A percentile compares a stretch with the other conserved stretches of the same genome.
phyloP scores from a whole-genome alignment of 768 basidiomycete genomes.

The Boletales sp. region DNA sequence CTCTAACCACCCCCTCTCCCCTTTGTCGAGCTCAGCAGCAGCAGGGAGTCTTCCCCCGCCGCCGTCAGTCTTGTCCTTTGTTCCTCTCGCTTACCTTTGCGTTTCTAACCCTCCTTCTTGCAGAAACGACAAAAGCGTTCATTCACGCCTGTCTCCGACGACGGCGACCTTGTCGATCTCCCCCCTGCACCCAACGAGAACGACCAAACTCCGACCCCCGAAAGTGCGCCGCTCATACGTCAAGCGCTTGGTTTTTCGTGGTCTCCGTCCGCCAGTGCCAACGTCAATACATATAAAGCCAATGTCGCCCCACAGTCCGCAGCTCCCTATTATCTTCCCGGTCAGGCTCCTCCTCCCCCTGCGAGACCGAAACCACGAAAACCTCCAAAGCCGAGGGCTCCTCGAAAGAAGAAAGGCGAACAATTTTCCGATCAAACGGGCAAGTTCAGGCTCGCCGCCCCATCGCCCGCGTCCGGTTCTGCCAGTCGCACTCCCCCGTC shows the following conservation, averaged over 20 bases:
- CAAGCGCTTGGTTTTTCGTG: slow-evolving; percentile 55
- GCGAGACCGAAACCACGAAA: slow-evolving; percentile 17
- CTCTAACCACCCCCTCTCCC: background rate
- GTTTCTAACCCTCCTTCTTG: background rate
- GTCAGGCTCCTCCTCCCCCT: slow-evolving; percentile 36
- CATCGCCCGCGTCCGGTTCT: slow-evolving; percentile 29
- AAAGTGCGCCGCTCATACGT: slow-evolving; percentile 48
- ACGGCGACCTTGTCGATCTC: slow-evolving; percentile 34
- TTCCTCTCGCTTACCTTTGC: background rate
- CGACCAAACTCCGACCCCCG: slow-evolving; percentile 44
- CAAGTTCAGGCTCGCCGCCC: slow-evolving; percentile 43
- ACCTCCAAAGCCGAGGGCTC: slow-evolving; percentile 22
- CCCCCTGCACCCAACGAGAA: slow-evolving; percentile 36
- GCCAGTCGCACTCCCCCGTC: slow-evolving; percentile 34
- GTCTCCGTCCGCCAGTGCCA: slow-evolving; percentile 24
- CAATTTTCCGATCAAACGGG: slow-evolving; percentile 45
- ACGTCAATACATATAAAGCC: slow-evolving; percentile 30
- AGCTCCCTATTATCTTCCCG: slow-evolving; percentile 47
- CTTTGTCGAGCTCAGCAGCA: slow-evolving; percentile 41
- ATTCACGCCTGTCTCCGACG: slow-evolving; percentile 52
- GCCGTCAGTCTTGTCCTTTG: slow-evolving; percentile 31
- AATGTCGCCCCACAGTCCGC: slow-evolving; percentile 17
- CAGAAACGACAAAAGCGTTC: slow-evolving; percentile 45
- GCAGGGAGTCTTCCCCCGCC: slow-evolving; percentile 52
- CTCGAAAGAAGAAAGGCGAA: slow-evolving; percentile 31